Evolutionary conservation across 352 stramenopile species (phyloP).

Genomic region (Phytophthora quininea): DNA sequence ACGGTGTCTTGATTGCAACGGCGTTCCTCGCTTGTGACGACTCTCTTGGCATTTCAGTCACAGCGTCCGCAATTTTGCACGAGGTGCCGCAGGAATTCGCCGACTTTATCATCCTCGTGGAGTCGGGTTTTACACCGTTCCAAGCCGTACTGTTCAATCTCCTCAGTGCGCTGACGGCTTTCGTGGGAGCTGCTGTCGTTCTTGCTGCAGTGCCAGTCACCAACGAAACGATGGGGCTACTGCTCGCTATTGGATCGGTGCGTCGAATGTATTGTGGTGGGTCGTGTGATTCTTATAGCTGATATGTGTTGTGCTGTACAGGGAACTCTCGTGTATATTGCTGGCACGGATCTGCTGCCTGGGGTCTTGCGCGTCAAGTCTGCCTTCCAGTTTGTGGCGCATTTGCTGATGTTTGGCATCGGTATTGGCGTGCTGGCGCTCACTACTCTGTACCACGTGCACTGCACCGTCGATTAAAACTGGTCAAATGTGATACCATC

Average conservation of each 20-base stretch:
- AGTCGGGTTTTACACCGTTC: constrained; percentile 63
- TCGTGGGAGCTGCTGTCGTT: constrained; percentile 71
- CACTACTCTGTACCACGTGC: constrained; percentile 87
- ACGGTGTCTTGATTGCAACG: constrained; percentile 76
- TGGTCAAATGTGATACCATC: background rate
- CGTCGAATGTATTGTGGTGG: constrained; percentile 24
- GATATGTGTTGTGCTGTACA: constrained; percentile 18
- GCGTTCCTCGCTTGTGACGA: constrained; percentile 60
- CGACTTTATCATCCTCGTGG: constrained; percentile 87
- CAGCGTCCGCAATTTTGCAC: constrained; percentile 77
- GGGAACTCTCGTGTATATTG: constrained; percentile 74
- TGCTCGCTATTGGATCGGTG: constrained; percentile 79
- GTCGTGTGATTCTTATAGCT: background rate
- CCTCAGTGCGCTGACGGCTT: constrained; percentile 71
- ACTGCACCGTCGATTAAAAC: constrained; percentile 64
- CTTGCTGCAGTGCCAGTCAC: constrained; percentile 62
- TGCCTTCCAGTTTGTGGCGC: constrained; percentile 38
- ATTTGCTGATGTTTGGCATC: constrained; percentile 59
- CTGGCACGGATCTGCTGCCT: constrained; percentile 65
- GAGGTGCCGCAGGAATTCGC: constrained; percentile 88
- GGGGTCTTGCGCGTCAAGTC: constrained; percentile 58
- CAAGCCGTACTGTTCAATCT: constrained; percentile 87
- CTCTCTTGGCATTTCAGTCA: constrained; percentile 59
- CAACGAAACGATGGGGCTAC: constrained; percentile 65
- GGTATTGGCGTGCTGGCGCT: constrained; percentile 81